These are phyloP conservation scores for Apiospora kogelbergensis DNA, from an alignment of 2,329 filamentous ascomycete species.

Conservation along the genomic window DNA sequence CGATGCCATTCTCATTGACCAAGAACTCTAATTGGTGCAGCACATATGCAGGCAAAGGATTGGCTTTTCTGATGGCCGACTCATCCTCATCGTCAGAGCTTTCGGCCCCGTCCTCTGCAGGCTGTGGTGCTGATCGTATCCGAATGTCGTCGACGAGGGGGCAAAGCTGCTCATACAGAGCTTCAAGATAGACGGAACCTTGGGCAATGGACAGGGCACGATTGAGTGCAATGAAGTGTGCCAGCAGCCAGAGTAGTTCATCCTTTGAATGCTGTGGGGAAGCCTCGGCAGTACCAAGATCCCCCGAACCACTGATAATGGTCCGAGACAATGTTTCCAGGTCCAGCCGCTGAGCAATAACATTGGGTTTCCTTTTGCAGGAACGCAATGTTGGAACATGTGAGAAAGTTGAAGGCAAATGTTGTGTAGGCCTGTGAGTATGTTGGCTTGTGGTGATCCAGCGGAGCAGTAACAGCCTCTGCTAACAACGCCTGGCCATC, in stretches of 20 bases:
- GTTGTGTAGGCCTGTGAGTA: slow-evolving; percentile 22
- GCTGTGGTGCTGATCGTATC: slow-evolving; percentile 29
- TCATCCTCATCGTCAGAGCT: slow-evolving; percentile 41
- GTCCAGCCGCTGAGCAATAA: slow-evolving; percentile 39
- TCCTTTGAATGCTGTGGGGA: slow-evolving; percentile 30
- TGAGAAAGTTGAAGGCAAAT: slow-evolving; percentile 31
- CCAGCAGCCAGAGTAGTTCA: slow-evolving; percentile 61
- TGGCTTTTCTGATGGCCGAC: slow-evolving; percentile 29
- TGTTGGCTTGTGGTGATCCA: slow-evolving; percentile 13
- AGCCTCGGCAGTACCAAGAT: slow-evolving; percentile 6
- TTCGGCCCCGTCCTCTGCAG: slow-evolving; percentile 30
- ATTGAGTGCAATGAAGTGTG: slow-evolving; percentile 64
- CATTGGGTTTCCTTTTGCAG: slow-evolving; percentile 40
- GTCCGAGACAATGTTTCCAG: slow-evolving; percentile 40
- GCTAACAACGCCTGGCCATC: slow-evolving; percentile 19
- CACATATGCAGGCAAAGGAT: slow-evolving; percentile 55
- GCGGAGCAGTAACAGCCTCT: slow-evolving; percentile 24
- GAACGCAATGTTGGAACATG: slow-evolving; percentile 33
- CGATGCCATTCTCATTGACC: slow-evolving; percentile 74
- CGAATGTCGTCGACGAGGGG: slow-evolving; percentile 52
- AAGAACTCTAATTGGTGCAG: slow-evolving; percentile 67
- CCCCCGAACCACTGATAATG: slow-evolving; percentile 37
- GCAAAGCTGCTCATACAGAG: slow-evolving; percentile 55
- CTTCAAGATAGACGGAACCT: slow-evolving; percentile 42
- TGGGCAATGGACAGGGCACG: slow-evolving; percentile 30